Evolutionary conservation across 2,329 filamentous ascomycete species (phyloP).

Genomic region (Rutstroemia sp.): DNA sequence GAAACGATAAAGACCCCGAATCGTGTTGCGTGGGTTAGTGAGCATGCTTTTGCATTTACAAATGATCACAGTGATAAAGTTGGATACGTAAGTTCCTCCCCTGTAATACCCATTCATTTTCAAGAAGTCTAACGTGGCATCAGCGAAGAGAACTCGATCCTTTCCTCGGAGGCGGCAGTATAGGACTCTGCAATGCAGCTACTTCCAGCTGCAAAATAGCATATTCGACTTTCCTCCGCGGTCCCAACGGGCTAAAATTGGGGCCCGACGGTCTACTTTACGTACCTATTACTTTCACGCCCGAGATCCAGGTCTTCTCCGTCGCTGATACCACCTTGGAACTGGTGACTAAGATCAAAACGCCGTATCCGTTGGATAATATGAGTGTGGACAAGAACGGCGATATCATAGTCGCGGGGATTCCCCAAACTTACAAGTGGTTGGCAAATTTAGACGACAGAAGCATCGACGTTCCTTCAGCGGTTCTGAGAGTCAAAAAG

Average conservation of each 20-base stretch:
- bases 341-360: conserved; percentile 22
- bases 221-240: conserved; percentile 20
- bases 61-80: conserved; percentile 32
- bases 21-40: conserved; percentile 28
- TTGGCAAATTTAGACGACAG: conserved; percentile 20
- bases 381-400: conserved; percentile 31
- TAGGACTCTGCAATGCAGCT: conserved; percentile 25
- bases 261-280: conserved; percentile 31
- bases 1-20: conserved; percentile 31
- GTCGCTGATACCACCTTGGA: conserved; percentile 15
- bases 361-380: conserved; percentile 30
- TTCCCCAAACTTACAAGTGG: conserved; percentile 26
- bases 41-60: conserved; percentile 31
- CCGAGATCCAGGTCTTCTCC: conserved; percentile 18
- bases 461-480: conserved; percentile 1
- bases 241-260: conserved; percentile 30
- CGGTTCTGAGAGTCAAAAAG: neutral
- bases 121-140: no score
- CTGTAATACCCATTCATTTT: no score
- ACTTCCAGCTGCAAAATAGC: conserved; percentile 24
- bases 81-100: conserved; percentile 22
- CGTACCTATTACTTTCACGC: conserved; percentile 24
- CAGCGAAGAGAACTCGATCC: conserved; percentile 25
- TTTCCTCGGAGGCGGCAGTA: conserved; percentile 26
- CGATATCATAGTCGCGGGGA: conserved; percentile 29